A percentile compares a stretch with the other conserved stretches of the same genome.
Conservation (phyloP, 1,139 yeast species). For the Wickerhamiella infanticola region DNA sequence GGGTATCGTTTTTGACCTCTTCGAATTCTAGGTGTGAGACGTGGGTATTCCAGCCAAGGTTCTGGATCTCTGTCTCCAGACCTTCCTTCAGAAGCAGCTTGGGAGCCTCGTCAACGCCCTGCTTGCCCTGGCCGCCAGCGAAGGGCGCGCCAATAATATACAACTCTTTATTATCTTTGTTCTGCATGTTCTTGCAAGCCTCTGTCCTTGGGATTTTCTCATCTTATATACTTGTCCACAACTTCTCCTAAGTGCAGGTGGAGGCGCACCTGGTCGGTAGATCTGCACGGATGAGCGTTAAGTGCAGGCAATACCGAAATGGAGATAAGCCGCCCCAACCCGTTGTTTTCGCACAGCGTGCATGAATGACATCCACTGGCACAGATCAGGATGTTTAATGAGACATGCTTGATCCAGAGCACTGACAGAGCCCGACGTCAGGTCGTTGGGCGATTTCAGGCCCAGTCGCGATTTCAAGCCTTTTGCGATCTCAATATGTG, state of each 20-base stretch:
- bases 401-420: too few species aligned
- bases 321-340: too few species aligned
- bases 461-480: too few species aligned
- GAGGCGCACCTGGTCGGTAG: background rate
- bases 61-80: conserved; percentile 41
- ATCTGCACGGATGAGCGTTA: background rate
- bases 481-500: too few species aligned
- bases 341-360: too few species aligned
- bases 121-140: conserved; percentile 91
- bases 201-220: background rate
- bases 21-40: conserved; percentile 39
- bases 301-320: conserved; percentile 4
- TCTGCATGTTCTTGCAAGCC: background rate
- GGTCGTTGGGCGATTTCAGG: too few species aligned
- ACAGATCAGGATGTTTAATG: too few species aligned
- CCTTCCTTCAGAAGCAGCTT: conserved; percentile 61
- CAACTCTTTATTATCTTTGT: background rate
- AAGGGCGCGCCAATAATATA: conserved; percentile 65
- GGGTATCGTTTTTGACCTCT: conserved; percentile 23
- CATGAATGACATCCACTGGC: too few species aligned
- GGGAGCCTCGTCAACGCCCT: conserved; percentile 94
- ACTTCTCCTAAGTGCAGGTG: conserved; percentile 4
- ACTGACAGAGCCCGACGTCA: too few species aligned
- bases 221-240: background rate
- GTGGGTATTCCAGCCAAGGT: conserved; percentile 56